Evolutionary conservation across 1,139 yeast species (phyloP), one percentile per base, ranked within the genome.

Genomic region (Spencermartinsiella ligniputridi): DNA sequence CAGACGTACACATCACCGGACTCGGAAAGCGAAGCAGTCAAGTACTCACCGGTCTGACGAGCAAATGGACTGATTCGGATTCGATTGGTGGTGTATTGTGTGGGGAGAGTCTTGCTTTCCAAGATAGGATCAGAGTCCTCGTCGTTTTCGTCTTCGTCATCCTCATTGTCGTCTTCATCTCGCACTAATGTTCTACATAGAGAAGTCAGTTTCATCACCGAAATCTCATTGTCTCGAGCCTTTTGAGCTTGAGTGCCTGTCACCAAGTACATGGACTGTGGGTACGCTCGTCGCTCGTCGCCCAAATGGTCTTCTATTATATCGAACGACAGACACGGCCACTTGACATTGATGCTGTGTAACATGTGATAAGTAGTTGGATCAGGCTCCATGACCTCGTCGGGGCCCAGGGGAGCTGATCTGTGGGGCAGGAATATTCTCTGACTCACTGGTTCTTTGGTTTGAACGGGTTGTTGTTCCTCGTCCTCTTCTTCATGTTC

Each of bases 261-360:
- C 6, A 95, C 81, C 46, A 89, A 67, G 59, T 86, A 86, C 55
- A 89, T 72, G 3, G 95, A 76, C 35, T 95, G 96, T 3, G 99
- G 99, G 61, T 81, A 92, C 37, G 76, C 76, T 68, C 96, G 78
- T 71, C 98, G 81, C 66, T 89, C 97, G 45, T 77, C 74, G 8
- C 98, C 99, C 46, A 88, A 72, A 43, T 73, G 70, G 63, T 92
- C 99, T 11, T 96, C 96, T 46, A 94, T 69, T 33, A 92, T 70
- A 61, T 92, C 98, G 51, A 94, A 74, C 1, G 97, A 87, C 60
- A 92, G 71, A 68, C 97, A 89, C 17, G 99, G 97, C 97, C 98
- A 92, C 58, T 96, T 95, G 64, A 92, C 72, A 63, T 86, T 87
- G 51, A 92, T 87, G 59, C 87, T 87, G 67, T 92, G 99, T 48